Conservation (phyloP, 371 early-diverging fungal genomes). For the Fennellomyces sp. region DNA sequence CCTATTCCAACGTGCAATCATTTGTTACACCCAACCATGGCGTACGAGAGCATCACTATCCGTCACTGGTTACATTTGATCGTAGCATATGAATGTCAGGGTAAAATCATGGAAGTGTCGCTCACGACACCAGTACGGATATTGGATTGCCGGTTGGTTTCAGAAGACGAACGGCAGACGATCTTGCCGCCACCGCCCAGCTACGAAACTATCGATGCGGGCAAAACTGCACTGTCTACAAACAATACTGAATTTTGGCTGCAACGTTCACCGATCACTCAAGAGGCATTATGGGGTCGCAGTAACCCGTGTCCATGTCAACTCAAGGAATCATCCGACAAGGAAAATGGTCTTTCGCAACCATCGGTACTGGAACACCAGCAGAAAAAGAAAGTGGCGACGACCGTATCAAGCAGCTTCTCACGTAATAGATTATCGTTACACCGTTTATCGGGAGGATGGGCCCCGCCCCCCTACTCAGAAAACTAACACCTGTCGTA, state of each 20-base stretch:
- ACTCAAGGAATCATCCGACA: neutral
- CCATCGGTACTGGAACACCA: neutral
- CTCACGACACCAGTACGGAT: constrained; percentile 34
- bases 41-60: constrained; percentile 25
- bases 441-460: neutral
- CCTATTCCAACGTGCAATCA: constrained; percentile 39
- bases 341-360: neutral
- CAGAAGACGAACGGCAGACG: constrained; percentile 64
- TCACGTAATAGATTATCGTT: neutral
- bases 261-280: constrained; percentile 39
- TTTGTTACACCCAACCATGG: constrained; percentile 33
- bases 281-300: constrained; percentile 30
- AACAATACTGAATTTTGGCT: constrained; percentile 24
- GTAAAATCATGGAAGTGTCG: constrained; percentile 20
- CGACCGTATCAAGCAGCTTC: neutral
- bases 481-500: too few species aligned
- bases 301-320: constrained; percentile 39
- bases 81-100: constrained; percentile 27
- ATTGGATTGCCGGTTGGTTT: constrained; percentile 40
- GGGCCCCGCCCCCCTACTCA: neutral
- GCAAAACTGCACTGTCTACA: constrained; percentile 11
- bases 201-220: constrained; percentile 23
- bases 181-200: constrained; percentile 82
- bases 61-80: constrained; percentile 34
- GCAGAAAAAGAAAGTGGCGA: neutral